phyloP scores from a whole-genome alignment of 75 land plant genomes.

The Pseudotsuga menziesii region DNA sequence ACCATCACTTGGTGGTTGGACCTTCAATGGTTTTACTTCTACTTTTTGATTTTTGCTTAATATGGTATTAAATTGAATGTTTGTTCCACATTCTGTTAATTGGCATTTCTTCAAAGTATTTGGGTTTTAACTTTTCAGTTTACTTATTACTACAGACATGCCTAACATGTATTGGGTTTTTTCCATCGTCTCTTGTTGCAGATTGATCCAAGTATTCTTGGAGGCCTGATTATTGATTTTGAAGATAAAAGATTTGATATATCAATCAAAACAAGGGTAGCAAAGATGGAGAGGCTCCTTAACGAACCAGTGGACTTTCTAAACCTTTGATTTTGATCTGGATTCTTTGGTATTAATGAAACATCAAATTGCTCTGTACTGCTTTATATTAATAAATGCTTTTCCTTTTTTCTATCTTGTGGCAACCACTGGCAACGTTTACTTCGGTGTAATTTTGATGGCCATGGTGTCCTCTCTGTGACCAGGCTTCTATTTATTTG shows the following conservation, averaged over 20 bases:
- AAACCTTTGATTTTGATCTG: conserved; percentile 13
- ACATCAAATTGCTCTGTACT: background rate
- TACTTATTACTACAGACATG: background rate
- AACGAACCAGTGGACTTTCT: conserved; percentile 44
- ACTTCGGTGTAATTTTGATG: too few species aligned
- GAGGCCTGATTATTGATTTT: conserved; percentile 74
- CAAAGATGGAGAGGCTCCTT: conserved; percentile 69
- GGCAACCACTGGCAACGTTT: background rate
- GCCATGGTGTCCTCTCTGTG: background rate
- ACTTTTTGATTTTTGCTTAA: background rate
- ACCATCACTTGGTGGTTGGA: too few species aligned
- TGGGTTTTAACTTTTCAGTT: background rate
- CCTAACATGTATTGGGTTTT: background rate
- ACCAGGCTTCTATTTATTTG: background rate
- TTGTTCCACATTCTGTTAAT: background rate
- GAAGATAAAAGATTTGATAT: conserved; percentile 63
- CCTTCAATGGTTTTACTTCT: too few species aligned
- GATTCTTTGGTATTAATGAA: background rate
- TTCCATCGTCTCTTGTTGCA: conserved; percentile 8
- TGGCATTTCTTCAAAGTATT: background rate
- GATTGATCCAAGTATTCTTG: conserved; percentile 76
- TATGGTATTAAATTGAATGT: background rate
- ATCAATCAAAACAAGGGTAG: conserved; percentile 68
- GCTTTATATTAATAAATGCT: background rate
- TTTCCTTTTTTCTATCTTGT: background rate